A percentile compares a stretch with the other conserved stretches of the same genome.
Conservation (phyloP, 495 filamentous ascomycete species). For the Pseudotulostoma volvatum region DNA sequence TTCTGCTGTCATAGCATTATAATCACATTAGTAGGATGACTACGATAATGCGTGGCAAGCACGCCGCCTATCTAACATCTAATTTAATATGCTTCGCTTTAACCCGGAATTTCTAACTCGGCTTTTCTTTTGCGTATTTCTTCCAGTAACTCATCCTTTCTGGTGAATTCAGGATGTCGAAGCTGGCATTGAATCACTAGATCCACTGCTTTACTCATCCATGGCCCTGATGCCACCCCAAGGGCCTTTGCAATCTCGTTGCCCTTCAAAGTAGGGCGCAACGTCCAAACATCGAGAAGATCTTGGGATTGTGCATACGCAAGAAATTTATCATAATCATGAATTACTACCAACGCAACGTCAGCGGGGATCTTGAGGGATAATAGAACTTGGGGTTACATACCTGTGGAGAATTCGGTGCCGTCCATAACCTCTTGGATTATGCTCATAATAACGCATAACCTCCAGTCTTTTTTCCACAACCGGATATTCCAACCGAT, state of each 20-base stretch:
- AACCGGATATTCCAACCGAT: slow-evolving; percentile 64
- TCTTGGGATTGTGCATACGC: slow-evolving; percentile 24
- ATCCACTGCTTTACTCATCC: slow-evolving; percentile 60
- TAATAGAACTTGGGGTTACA: slow-evolving; percentile 1
- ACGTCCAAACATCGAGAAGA: slow-evolving; percentile 24
- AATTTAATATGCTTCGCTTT: slow-evolving; percentile 5
- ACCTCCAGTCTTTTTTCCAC: slow-evolving; percentile 64
- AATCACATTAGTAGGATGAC: no score
- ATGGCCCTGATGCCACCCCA: slow-evolving; percentile 48
- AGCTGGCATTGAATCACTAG: slow-evolving; percentile 74
- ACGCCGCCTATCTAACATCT: no score
- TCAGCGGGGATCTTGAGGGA: slow-evolving; percentile 4
- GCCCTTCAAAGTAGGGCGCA: slow-evolving; percentile 51
- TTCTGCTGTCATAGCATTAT: no score
- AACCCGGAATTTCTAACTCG: slow-evolving; percentile 43
- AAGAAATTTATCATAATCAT: slow-evolving; percentile 31
- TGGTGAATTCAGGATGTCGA: slow-evolving; percentile 47
- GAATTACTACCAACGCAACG: slow-evolving; percentile 15
- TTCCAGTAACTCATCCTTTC: slow-evolving; percentile 46
- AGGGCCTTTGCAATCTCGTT: slow-evolving; percentile 45
- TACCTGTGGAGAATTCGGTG: slow-evolving; percentile 18
- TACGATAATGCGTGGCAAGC: neutral
- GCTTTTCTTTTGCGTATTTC: slow-evolving; percentile 37
- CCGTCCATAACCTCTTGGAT: slow-evolving; percentile 44
- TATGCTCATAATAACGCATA: slow-evolving; percentile 54